These are phyloP conservation scores for Moniliophthora roreri DNA, from an alignment of 1,284 basidiomycete genomes.

Conservation along the genomic window DNA sequence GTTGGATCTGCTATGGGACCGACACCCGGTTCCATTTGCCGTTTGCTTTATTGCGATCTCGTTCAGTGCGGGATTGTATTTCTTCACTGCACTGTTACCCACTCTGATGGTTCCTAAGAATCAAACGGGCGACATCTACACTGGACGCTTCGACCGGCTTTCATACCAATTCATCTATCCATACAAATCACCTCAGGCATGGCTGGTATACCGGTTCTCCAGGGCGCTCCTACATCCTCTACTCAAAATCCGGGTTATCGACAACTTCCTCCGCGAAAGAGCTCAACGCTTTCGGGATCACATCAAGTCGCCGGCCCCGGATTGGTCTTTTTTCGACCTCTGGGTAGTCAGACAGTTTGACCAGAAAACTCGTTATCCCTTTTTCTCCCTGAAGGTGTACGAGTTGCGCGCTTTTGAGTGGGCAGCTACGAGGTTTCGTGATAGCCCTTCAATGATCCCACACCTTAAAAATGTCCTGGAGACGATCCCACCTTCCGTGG, in stretches of 20 bases:
- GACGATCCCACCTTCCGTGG: too few relatives aligned
- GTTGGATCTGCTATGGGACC: conserved; percentile 3
- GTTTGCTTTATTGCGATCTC: not conserved
- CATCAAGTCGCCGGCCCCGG: not conserved
- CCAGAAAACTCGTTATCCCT: not conserved
- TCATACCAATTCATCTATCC: not conserved
- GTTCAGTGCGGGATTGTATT: not conserved
- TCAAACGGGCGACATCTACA: not conserved
- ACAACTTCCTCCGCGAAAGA: not conserved
- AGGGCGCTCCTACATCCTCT: not conserved
- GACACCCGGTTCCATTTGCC: not conserved
- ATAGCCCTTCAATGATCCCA: not conserved
- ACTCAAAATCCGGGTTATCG: too few relatives aligned
- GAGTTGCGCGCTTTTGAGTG: not conserved
- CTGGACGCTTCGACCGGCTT: not conserved
- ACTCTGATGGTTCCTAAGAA: not conserved
- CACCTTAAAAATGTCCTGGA: too few relatives aligned
- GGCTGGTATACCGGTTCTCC: not conserved
- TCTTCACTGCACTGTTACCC: not conserved
- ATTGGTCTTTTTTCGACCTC: not conserved
- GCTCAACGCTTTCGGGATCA: not conserved
- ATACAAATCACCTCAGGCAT: conserved; percentile 1
- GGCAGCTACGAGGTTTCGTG: not conserved
- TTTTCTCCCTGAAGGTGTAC: not conserved
- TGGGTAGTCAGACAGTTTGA: not conserved